Conservation (phyloP, 306 rosid species). For the Begonia masoniana region DNA sequence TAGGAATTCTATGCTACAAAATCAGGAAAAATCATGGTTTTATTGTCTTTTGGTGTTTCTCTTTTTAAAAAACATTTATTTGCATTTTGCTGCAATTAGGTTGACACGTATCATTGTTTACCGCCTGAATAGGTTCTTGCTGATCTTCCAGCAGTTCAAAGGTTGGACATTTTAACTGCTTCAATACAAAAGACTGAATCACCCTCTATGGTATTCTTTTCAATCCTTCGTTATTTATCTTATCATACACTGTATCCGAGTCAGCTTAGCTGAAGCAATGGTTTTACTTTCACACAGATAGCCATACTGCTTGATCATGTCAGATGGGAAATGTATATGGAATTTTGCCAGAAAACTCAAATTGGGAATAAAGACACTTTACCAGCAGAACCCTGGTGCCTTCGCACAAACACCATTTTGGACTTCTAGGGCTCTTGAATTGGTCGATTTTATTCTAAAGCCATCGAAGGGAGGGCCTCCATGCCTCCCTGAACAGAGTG, state of each 20-base stretch:
- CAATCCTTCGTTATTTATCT: neutral
- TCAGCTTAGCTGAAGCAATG: slow-evolving; percentile 15
- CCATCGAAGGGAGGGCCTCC: slow-evolving; percentile 92
- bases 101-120: slow-evolving; percentile 9
- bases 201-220: slow-evolving; percentile 66
- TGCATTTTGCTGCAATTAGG: slow-evolving; percentile 7
- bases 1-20: too few relatives aligned
- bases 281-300: slow-evolving; percentile 29
- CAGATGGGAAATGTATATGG: slow-evolving; percentile 50
- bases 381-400: slow-evolving; percentile 9
- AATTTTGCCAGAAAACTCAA: slow-evolving; percentile 23
- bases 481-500: slow-evolving; percentile 65
- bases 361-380: slow-evolving; percentile 13
- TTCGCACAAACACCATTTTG: slow-evolving; percentile 24
- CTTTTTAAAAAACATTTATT: neutral
- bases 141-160: slow-evolving; percentile 52
- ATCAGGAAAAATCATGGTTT: too few relatives aligned
- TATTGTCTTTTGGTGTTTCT: too few relatives aligned
- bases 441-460: slow-evolving; percentile 56
- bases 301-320: slow-evolving; percentile 72
- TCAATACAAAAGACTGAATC: slow-evolving; percentile 59
- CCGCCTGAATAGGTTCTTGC: slow-evolving; percentile 48
- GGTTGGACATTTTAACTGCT: slow-evolving; percentile 55
- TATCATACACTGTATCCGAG: neutral
- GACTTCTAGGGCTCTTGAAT: slow-evolving; percentile 47